phyloP scores from a whole-genome alignment of 805 yeast genomes.

The Grigorovia yakushimaensis region DNA sequence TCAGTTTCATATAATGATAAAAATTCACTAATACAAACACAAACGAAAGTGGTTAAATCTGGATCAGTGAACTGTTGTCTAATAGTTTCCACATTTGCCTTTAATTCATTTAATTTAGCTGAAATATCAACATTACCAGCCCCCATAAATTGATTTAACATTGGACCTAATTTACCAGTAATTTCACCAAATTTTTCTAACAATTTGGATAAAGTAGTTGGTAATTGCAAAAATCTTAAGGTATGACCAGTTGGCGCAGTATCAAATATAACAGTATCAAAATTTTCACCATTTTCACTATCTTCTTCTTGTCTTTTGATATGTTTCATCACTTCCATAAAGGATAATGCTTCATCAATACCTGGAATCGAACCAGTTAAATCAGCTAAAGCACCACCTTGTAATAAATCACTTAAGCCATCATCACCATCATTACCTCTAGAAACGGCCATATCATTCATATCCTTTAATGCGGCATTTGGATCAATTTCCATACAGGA shows the following conservation, averaged over 20 bases:
- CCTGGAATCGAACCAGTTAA: constrained; percentile 95
- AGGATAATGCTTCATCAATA: constrained; percentile 94
- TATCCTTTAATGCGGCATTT: constrained; percentile 82
- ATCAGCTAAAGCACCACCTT: constrained; percentile 47
- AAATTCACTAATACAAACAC: constrained; percentile 97
- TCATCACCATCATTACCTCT: constrained; percentile 32
- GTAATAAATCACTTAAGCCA: constrained; percentile 25
- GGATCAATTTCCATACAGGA: constrained; percentile 99
- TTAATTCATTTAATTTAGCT: constrained; percentile 35
- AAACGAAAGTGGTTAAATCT: constrained; percentile 87
- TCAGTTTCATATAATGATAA: constrained; percentile 94
- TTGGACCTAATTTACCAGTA: constrained; percentile 81
- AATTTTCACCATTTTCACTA: constrained; percentile 32
- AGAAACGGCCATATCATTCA: constrained; percentile 43
- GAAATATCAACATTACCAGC: constrained; percentile 62
- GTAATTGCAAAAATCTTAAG: constrained; percentile 85
- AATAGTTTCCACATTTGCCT: constrained; percentile 57
- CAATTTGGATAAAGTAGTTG: constrained; percentile 81
- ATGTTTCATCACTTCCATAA: constrained; percentile 96
- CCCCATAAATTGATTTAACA: constrained; percentile 71
- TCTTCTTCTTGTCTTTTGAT: constrained; percentile 62
- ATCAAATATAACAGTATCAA: constrained; percentile 88
- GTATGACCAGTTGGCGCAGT: constrained; percentile 99
- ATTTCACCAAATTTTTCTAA: constrained; percentile 80
- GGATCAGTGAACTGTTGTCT: constrained; percentile 94